Evolutionary conservation across 768 basidiomycete genomes (phyloP).

Genomic region (Mycena albidolilacea): DNA sequence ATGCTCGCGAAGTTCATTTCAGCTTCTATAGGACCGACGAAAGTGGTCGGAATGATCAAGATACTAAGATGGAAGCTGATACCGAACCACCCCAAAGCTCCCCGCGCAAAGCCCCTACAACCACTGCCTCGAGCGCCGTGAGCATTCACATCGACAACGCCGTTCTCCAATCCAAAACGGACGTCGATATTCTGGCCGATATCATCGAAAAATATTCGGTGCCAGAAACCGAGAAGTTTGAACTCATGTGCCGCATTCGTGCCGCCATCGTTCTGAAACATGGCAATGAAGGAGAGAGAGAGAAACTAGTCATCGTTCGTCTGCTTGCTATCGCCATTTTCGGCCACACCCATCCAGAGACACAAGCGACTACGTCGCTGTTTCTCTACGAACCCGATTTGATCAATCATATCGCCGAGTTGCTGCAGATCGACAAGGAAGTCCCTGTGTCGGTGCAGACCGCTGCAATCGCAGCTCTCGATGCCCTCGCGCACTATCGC

Average conservation of each 20-base stretch:
- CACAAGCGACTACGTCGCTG: constrained; percentile 81
- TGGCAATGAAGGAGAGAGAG: constrained; percentile 73
- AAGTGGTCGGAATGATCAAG: constrained; percentile 56
- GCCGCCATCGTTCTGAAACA: constrained; percentile 78
- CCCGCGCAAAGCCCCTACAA: constrained; percentile 61
- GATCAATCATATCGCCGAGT: constrained; percentile 88
- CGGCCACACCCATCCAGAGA: constrained; percentile 88
- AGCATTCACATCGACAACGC: constrained; percentile 75
- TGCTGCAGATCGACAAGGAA: constrained; percentile 84
- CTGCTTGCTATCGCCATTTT: constrained; percentile 93
- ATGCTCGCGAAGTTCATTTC: constrained; percentile 85
- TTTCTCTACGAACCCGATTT: constrained; percentile 97
- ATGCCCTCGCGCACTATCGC: constrained; percentile 90
- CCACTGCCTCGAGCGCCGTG: constrained; percentile 65
- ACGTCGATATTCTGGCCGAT: constrained; percentile 86
- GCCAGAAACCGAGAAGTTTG: constrained; percentile 88
- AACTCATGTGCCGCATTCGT: constrained; percentile 89
- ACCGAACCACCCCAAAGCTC: constrained; percentile 60
- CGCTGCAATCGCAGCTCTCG: constrained; percentile 90
- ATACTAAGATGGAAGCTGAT: constrained; percentile 63
- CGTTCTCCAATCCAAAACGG: constrained; percentile 70
- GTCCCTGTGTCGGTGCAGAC: constrained; percentile 84
- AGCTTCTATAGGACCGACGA: constrained; percentile 81
- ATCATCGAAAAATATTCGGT: constrained; percentile 76
- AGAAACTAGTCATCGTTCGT: constrained; percentile 85